phyloP scores from a whole-genome alignment of 306 rosid genomes.

The Rosa lucieae region DNA sequence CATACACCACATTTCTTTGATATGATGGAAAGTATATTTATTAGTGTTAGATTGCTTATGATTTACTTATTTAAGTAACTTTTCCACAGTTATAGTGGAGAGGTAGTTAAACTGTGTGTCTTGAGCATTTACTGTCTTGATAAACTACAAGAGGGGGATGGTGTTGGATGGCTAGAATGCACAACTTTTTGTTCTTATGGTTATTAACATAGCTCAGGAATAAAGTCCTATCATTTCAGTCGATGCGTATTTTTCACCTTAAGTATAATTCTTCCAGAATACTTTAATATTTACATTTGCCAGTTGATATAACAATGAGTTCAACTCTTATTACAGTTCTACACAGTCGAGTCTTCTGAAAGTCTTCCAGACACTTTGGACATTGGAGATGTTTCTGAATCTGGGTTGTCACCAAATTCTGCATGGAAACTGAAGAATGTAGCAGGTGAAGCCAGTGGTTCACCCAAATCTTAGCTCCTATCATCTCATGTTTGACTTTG shows the following conservation, averaged over 20 bases:
- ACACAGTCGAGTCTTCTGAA: slow-evolving; percentile 47
- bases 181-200: background rate
- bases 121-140: background rate
- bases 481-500: slow-evolving; percentile 33
- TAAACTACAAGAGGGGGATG: background rate
- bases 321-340: slow-evolving; percentile 38
- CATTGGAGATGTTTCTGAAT: slow-evolving; percentile 82
- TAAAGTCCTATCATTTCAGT: background rate
- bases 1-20: background rate
- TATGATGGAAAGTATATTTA: background rate
- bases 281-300: background rate
- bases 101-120: background rate
- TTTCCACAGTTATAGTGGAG: background rate
- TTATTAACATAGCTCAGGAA: background rate
- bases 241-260: background rate
- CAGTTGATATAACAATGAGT: background rate
- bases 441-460: slow-evolving; percentile 51
- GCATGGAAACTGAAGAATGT: slow-evolving; percentile 55
- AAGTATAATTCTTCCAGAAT: background rate
- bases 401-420: slow-evolving; percentile 35
- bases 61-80: background rate
- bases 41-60: background rate
- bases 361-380: slow-evolving; percentile 82
- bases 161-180: background rate
- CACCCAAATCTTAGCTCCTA: slow-evolving; percentile 38